A percentile compares a stretch with the other conserved stretches of the same genome.
These are phyloP conservation scores for Lecanosticta acicola DNA, from an alignment of 2,329 filamentous ascomycete species.

Conservation along the genomic window DNA sequence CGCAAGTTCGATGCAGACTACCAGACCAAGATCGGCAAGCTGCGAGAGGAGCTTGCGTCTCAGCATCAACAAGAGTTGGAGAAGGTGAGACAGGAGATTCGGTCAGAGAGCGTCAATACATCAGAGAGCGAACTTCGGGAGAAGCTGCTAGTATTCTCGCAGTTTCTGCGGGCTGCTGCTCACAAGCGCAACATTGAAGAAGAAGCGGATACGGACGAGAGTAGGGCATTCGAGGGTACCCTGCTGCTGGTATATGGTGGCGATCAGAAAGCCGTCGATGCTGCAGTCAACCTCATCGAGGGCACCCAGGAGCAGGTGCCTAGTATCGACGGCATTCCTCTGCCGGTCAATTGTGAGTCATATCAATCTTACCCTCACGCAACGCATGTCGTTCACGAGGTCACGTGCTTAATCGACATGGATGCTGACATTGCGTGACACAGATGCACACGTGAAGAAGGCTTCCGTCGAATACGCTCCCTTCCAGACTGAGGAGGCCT, in stretches of 20 bases:
- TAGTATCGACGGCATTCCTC: constrained; percentile 58
- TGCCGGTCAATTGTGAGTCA: constrained; percentile 66
- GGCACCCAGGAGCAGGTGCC: constrained; percentile 62
- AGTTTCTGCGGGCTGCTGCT: constrained; percentile 74
- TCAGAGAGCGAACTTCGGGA: constrained; percentile 49
- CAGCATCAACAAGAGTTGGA: constrained; percentile 54
- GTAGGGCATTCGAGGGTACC: constrained; percentile 73
- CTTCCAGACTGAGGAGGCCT: constrained; percentile 50
- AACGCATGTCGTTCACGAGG: background rate
- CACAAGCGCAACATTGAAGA: constrained; percentile 66
- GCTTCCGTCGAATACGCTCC: constrained; percentile 45
- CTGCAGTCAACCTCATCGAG: constrained; percentile 71
- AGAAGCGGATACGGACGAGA: constrained; percentile 63
- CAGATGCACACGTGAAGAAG: constrained; percentile 36
- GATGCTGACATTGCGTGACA: background rate
- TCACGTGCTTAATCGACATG: constrained; percentile 4
- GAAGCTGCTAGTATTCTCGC: constrained; percentile 65
- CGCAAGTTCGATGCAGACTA: constrained; percentile 71
- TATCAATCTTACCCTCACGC: background rate
- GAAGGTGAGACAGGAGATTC: constrained; percentile 49
- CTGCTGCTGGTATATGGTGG: constrained; percentile 73
- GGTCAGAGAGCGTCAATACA: constrained; percentile 48
- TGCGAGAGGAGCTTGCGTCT: constrained; percentile 52
- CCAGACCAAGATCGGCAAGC: constrained; percentile 53
- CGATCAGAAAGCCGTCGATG: constrained; percentile 65